Evolutionary conservation across 2,329 filamentous ascomycete genomes (phyloP), one percentile per base, ranked within the genome.

Genomic region (Lachnellula hyalina): DNA sequence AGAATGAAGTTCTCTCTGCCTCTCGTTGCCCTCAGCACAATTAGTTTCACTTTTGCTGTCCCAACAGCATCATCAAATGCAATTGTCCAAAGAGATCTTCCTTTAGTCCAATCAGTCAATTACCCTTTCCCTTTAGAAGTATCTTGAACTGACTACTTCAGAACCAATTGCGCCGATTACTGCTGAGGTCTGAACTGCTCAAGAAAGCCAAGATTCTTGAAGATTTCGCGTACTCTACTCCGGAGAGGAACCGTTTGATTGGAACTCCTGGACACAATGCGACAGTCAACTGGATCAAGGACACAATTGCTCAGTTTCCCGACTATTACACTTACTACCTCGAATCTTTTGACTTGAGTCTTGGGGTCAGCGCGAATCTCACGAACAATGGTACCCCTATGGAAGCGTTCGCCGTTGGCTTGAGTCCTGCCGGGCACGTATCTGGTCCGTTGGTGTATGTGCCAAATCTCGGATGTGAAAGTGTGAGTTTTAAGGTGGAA

Each of bases 281-380:
- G 51, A 78, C 75, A 5, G 70, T 77, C 50, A 73, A 76, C 65
- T 78, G 68, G 60, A 65, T 77, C 53, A 72, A 71, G 66, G 66
- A 75, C 51, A 70, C 71, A 21, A 68, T 77, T 28, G 41, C 47
- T 9, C 49, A 47, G 2, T 54, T 54, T 14, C 38, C 52, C 17
- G 48, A 51, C 23, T 62, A 58, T 66, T 78, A 74, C 63, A 64
- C 73, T 44, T 73, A 77, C 34, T 64, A 64, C 54, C 75, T 75
- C 66, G 75, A 77, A 68, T 70, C 73, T 38, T 76, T 77, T 55
- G 70, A 67, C 3, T 34, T 58, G 11, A 40, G 36, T 5, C 34
- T 55, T 17, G 57, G 55, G 5, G 40, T 49, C 0, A 45, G 41
- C 14, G 53, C 58, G 5, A 58, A 55, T 38, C 17, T 57, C 21